Percentiles rank a stretch among this genome's conserved stretches.
phyloP scores from a whole-genome alignment of 2,329 filamentous ascomycete genomes.

The Domatiomyces globalis region DNA sequence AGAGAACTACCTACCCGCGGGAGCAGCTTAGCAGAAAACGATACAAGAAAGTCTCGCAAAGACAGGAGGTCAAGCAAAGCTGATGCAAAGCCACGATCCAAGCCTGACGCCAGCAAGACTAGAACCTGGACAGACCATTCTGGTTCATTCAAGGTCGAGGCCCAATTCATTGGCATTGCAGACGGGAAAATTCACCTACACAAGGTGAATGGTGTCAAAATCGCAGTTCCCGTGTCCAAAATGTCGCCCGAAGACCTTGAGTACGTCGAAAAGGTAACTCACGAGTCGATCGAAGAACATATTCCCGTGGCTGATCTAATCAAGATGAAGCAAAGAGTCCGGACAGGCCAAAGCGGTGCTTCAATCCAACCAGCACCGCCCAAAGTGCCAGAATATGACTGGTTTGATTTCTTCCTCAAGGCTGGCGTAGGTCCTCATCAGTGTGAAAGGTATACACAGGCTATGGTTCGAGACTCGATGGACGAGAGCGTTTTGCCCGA shows the following conservation, averaged over 20 bases:
- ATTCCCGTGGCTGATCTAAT: slow-evolving; percentile 75
- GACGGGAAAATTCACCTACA: slow-evolving; percentile 96
- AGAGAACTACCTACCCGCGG: slow-evolving; percentile 61
- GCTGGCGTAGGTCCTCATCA: slow-evolving; percentile 85
- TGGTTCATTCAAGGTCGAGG: slow-evolving; percentile 92
- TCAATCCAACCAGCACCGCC: slow-evolving; percentile 18
- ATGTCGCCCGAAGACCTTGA: slow-evolving; percentile 94
- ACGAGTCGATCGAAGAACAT: slow-evolving; percentile 76
- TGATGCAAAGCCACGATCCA: slow-evolving; percentile 51
- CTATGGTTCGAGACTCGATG: slow-evolving; percentile 85
- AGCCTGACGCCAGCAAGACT: slow-evolving; percentile 69
- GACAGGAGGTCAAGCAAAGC: slow-evolving; percentile 40
- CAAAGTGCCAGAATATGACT: slow-evolving; percentile 64
- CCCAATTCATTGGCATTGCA: slow-evolving; percentile 84
- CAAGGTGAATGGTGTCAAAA: slow-evolving; percentile 96
- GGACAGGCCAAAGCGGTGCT: slow-evolving; percentile 27
- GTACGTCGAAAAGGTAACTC: slow-evolving; percentile 81
- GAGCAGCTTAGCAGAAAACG: slow-evolving; percentile 59
- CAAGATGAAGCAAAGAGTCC: slow-evolving; percentile 34
- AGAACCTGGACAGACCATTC: slow-evolving; percentile 91
- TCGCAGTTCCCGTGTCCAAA: slow-evolving; percentile 85
- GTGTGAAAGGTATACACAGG: slow-evolving; percentile 85
- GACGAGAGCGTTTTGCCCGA: slow-evolving; percentile 85
- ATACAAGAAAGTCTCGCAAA: slow-evolving; percentile 55
- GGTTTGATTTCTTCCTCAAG: slow-evolving; percentile 95